Percentiles rank a stretch among this genome's conserved stretches.
Conservation (phyloP, 495 filamentous ascomycete genomes). For the Xylaria intraflava region DNA sequence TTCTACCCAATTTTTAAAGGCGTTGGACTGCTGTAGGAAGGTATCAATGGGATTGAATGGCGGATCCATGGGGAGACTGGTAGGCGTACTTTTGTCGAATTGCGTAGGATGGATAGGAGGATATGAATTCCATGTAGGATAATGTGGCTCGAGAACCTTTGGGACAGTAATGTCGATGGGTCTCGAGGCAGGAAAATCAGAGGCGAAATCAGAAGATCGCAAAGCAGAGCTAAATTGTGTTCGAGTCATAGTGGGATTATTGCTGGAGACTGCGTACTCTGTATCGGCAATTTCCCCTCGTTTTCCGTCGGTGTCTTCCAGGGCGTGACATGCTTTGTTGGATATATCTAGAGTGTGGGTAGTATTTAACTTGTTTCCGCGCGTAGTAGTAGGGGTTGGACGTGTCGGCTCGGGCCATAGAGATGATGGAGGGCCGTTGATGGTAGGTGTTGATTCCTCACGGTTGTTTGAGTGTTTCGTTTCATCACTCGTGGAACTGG, state of each 20-base stretch:
- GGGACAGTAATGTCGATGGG: neutral
- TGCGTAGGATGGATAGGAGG: slow-evolving; percentile 2
- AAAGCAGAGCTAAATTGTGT: neutral
- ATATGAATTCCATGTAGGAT: slow-evolving; percentile 4
- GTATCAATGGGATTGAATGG: neutral
- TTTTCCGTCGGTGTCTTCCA: neutral
- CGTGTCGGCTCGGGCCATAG: slow-evolving; percentile 4
- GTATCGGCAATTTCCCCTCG: neutral
- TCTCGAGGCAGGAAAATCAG: neutral
- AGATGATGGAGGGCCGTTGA: neutral
- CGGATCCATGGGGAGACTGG: neutral
- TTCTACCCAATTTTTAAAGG: slow-evolving; percentile 13
- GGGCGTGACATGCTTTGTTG: neutral
- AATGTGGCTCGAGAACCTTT: slow-evolving; percentile 3
- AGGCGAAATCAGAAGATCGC: neutral
- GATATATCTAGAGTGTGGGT: neutral
- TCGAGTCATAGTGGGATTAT: neutral
- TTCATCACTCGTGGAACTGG: neutral
- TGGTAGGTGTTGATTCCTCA: neutral
- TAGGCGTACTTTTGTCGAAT: slow-evolving; percentile 5
- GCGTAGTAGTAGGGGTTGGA: neutral
- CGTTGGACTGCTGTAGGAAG: slow-evolving; percentile 13
- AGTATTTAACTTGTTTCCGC: neutral
- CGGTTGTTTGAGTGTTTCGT: neutral
- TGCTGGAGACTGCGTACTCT: neutral